These are phyloP conservation scores for Solanum paucissectum DNA, from an alignment of 257 asterid species.

Conservation along the genomic window DNA sequence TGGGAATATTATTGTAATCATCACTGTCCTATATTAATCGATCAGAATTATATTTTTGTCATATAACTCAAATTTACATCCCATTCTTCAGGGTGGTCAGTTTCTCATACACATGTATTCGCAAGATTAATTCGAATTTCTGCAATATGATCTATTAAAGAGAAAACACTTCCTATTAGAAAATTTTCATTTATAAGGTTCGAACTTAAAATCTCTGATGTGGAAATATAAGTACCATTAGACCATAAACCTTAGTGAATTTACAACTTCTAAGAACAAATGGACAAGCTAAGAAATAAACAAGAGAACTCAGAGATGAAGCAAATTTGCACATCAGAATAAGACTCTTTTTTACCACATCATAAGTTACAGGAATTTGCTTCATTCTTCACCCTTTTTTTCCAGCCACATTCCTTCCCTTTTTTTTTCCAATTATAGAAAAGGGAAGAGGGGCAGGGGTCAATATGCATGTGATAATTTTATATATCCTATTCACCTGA, in stretches of 20 bases:
- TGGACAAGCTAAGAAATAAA: background rate
- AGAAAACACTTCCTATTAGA: background rate
- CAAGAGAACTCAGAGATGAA: background rate
- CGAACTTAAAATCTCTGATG: background rate
- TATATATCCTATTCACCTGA: background rate
- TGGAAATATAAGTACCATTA: background rate
- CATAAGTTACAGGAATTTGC: background rate
- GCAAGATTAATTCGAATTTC: background rate
- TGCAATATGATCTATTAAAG: background rate
- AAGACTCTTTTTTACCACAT: background rate
- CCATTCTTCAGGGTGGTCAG: background rate
- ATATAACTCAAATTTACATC: background rate
- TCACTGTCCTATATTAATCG: background rate
- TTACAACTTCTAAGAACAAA: background rate
- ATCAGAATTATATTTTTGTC: background rate
- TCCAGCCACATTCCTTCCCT: background rate
- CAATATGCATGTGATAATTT: background rate
- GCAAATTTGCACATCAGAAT: background rate
- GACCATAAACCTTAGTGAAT: background rate
- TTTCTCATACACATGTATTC: background rate
- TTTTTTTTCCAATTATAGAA: background rate
- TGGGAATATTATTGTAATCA: background rate
- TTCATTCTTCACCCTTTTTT: background rate
- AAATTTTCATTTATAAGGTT: background rate
- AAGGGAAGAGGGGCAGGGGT: background rate